These are phyloP conservation scores for Sclerotiophoma versabilis DNA, from an alignment of 2,329 filamentous ascomycete species.

Conservation along the genomic window DNA sequence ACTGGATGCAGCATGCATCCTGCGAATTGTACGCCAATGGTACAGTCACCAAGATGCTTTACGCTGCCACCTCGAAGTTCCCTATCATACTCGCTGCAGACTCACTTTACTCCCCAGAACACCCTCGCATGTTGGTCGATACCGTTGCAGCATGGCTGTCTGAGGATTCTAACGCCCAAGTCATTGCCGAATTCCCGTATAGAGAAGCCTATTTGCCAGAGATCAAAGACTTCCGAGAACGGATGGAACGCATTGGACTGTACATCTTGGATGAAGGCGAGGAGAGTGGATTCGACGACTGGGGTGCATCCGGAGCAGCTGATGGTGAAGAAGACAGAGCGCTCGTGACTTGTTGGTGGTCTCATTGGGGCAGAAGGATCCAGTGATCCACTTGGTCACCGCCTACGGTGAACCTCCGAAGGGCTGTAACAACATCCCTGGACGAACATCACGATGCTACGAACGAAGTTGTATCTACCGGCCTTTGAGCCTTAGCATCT, in stretches of 20 bases:
- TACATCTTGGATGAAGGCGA: slow-evolving; percentile 66
- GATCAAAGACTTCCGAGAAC: slow-evolving; percentile 65
- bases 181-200: slow-evolving; percentile 81
- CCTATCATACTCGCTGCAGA: slow-evolving; percentile 82
- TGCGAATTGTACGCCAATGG: slow-evolving; percentile 28
- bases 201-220: slow-evolving; percentile 74
- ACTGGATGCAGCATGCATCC: slow-evolving; percentile 72
- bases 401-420: slow-evolving; percentile 17
- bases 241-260: slow-evolving; percentile 64
- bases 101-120: slow-evolving; percentile 83
- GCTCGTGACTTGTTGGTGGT: slow-evolving; percentile 73
- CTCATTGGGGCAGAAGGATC: slow-evolving; percentile 59
- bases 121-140: slow-evolving; percentile 75
- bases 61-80: slow-evolving; percentile 42
- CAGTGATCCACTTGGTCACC: slow-evolving; percentile 21
- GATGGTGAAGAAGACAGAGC: slow-evolving; percentile 56
- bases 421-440: not conserved
- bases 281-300: slow-evolving; percentile 75
- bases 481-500: slow-evolving; percentile 3
- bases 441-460: slow-evolving; percentile 5
- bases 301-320: slow-evolving; percentile 59
- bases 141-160: slow-evolving; percentile 74
- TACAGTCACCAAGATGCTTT: slow-evolving; percentile 5
- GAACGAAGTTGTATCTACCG: slow-evolving; percentile 5
- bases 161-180: slow-evolving; percentile 63